Percentiles rank a stretch among this genome's conserved stretches.
These are phyloP conservation scores for Calonectria naviculata DNA, from an alignment of 2,329 filamentous ascomycete genomes.

Conservation along the genomic window DNA sequence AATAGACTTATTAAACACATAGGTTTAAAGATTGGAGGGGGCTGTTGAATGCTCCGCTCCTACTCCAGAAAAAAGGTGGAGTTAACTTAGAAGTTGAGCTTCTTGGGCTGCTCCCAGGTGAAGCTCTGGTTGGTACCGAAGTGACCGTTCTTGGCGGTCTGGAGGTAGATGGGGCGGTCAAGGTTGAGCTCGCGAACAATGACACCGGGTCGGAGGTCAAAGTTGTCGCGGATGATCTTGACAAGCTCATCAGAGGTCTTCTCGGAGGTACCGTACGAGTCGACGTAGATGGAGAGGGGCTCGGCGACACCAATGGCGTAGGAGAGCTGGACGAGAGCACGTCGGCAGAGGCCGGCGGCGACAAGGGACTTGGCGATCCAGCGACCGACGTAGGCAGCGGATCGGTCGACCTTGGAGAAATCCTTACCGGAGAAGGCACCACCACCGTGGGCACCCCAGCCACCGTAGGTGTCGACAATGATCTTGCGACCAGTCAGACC, in stretches of 20 bases:
- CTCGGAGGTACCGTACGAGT: conserved; percentile 94
- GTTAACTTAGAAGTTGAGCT: conserved; percentile 82
- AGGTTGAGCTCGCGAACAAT: conserved; percentile 98
- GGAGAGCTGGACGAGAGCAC: conserved; percentile 95
- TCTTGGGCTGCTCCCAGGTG: conserved; percentile 98
- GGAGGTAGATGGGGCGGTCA: conserved; percentile 95
- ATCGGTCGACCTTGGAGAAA: conserved; percentile 99
- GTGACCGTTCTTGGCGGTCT: conserved; percentile 99
- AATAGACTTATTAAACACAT: conserved; percentile 52
- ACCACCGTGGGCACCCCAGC: conserved; percentile 99
- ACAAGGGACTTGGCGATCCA: conserved; percentile 99
- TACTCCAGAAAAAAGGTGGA: conserved; percentile 27
- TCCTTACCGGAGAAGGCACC: conserved; percentile 99
- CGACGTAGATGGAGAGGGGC: conserved; percentile 97
- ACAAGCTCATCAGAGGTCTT: conserved; percentile 94
- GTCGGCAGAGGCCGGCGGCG: conserved; percentile 86
- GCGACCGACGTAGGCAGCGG: conserved; percentile 94
- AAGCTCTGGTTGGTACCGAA: conserved; percentile 97
- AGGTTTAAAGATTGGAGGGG: conserved; percentile 47
- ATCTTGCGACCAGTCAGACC: conserved; percentile 99
- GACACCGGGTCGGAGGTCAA: conserved; percentile 97
- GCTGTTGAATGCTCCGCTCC: conserved; percentile 55
- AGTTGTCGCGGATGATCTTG: conserved; percentile 94
- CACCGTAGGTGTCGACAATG: conserved; percentile 99
- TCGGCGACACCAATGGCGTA: conserved; percentile 99